Evolutionary conservation across 1,284 basidiomycete genomes (phyloP), one percentile per base, ranked within the genome.

Genomic region (Melampsora larici-populina): DNA sequence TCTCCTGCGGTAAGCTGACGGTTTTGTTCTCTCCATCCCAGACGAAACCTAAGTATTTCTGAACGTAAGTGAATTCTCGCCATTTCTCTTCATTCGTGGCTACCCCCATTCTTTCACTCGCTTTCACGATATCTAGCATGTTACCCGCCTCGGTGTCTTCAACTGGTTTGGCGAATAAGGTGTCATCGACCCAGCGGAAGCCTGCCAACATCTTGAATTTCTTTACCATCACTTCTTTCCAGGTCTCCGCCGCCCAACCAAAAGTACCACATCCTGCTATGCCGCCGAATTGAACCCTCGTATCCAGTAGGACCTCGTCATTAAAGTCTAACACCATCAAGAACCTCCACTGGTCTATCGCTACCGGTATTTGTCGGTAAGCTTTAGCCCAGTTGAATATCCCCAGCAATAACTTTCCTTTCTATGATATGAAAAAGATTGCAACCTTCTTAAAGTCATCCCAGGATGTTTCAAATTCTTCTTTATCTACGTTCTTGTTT

Each of bases 191-290:
- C 43, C 66, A 24, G 40, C 66, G 40, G 46, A 43, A 11, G 36
- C 29, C 18, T 29, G 21, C 21, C 11, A 49, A 11, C 21, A 49
- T 11, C 11, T 49, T 49, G 48, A 49, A 21, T 49, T 49, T 49
- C 11, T 21, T 49, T 49, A 49, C 11, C 21, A 49, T 11, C 21
- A 49, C 21, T n/a, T n/a, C n/a, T n/a, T n/a, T n/a, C n/a, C n/a
- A n/a, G n/a, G n/a, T n/a, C n/a, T n/a, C n/a, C n/a, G 48, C 21
- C 48, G 11, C 21, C 21, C 48, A 67, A 67, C 8, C 31, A 13
- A 3, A 67, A 26, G 9, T 11, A 21, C 64, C n/a, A 36, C 64
- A 66, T 4, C 69, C 69, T 46, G 69, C 48, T 7, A 70, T 46
- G 4, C 65, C 65, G 7, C 65, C 40, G 46, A 67, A 67, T 11